These are phyloP conservation scores for Penicillium brevicompactum DNA, from an alignment of 2,329 filamentous ascomycete genomes.

Conservation along the genomic window DNA sequence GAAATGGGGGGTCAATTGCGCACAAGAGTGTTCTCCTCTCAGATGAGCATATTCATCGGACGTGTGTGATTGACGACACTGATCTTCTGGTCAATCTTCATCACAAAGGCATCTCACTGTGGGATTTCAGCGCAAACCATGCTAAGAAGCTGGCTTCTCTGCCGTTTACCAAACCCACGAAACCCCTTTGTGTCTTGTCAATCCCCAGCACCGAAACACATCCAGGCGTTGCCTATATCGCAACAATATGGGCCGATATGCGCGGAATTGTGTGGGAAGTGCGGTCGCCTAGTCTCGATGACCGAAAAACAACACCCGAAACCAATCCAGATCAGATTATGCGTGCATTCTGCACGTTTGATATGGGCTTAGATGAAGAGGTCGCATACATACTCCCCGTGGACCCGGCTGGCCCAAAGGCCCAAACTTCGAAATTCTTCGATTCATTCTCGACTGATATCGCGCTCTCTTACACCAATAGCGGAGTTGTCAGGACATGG, in stretches of 20 bases:
- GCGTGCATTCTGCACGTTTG: slow-evolving; percentile 70
- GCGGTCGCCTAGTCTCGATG: slow-evolving; percentile 54
- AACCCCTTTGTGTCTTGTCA: slow-evolving; percentile 76
- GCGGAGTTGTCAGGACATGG: slow-evolving; percentile 79
- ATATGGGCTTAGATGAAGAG: slow-evolving; percentile 59
- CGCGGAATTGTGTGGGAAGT: slow-evolving; percentile 82
- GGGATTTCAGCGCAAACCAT: slow-evolving; percentile 69
- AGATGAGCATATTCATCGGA: slow-evolving; percentile 74
- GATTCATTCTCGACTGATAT: slow-evolving; percentile 86
- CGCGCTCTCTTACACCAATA: slow-evolving; percentile 78
- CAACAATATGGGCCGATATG: slow-evolving; percentile 78
- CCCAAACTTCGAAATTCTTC: slow-evolving; percentile 73
- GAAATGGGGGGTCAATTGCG: slow-evolving; percentile 57
- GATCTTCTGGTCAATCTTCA: slow-evolving; percentile 80
- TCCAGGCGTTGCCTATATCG: slow-evolving; percentile 66
- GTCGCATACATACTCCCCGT: slow-evolving; percentile 71
- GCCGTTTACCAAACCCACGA: slow-evolving; percentile 64
- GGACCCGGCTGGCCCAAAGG: slow-evolving; percentile 77
- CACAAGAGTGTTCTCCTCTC: slow-evolving; percentile 70
- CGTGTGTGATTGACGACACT: slow-evolving; percentile 75
- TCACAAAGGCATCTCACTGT: slow-evolving; percentile 69
- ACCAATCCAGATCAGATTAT: slow-evolving; percentile 51
- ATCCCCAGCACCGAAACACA: slow-evolving; percentile 64
- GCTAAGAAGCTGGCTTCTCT: slow-evolving; percentile 63
- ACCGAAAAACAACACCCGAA: slow-evolving; percentile 25